Percentiles rank a stretch among this genome's conserved stretches.
Conservation (phyloP, 2,329 filamentous ascomycete genomes). For the Sporothrix variecibatus region DNA sequence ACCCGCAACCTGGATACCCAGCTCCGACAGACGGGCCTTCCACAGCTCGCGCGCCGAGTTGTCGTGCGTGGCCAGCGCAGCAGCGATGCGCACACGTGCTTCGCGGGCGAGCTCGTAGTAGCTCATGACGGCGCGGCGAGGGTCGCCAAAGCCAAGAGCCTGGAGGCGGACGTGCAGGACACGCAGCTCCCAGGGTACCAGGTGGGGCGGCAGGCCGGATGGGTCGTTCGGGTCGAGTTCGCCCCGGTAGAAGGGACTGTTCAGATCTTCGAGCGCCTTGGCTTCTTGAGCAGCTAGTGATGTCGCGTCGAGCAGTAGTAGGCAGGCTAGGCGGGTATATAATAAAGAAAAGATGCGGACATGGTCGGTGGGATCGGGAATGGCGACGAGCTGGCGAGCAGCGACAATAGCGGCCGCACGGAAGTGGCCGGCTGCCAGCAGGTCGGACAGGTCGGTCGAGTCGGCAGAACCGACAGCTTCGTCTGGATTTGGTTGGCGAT, state of each 20-base stretch:
- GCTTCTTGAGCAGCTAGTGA: slow-evolving; percentile 68
- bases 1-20: slow-evolving; percentile 68
- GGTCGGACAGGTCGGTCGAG: slow-evolving; percentile 59
- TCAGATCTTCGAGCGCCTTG: slow-evolving; percentile 64
- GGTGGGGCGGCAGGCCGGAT: slow-evolving; percentile 39
- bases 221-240: slow-evolving; percentile 36
- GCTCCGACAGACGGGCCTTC: slow-evolving; percentile 70
- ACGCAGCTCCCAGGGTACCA: slow-evolving; percentile 86
- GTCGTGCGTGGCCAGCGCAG: slow-evolving; percentile 47
- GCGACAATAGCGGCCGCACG: slow-evolving; percentile 73
- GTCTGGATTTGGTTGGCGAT: slow-evolving; percentile 62
- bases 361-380: slow-evolving; percentile 58
- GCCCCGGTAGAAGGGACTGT: slow-evolving; percentile 58
- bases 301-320: slow-evolving; percentile 75
- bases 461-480: not conserved
- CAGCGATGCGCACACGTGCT: slow-evolving; percentile 63
- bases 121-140: slow-evolving; percentile 79
- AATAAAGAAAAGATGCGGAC: slow-evolving; percentile 72
- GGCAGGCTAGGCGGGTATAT: slow-evolving; percentile 77
- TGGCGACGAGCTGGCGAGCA: slow-evolving; percentile 59
- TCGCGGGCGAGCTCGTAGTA: slow-evolving; percentile 87
- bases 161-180: slow-evolving; percentile 82
- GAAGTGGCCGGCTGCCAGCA: slow-evolving; percentile 75
- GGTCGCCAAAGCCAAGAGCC: slow-evolving; percentile 82
- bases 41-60: slow-evolving; percentile 64